A percentile compares a stretch with the other conserved stretches of the same genome.
These are phyloP conservation scores for Cyclostephanos invisitatus DNA, from an alignment of 108 stramenopile species.

Conservation along the genomic window DNA sequence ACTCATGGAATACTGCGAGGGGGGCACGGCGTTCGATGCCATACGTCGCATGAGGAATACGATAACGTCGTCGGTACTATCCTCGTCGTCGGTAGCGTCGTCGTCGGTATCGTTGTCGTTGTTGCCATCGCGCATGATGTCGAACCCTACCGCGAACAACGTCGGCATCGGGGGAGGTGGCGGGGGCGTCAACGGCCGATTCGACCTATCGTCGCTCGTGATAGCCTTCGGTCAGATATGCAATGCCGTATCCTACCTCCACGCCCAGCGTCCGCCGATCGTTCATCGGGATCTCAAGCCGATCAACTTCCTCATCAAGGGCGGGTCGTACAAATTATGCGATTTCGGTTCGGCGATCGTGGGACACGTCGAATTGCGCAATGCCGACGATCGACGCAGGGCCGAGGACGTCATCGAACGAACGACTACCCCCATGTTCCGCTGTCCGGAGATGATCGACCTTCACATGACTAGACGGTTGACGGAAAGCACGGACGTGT, in stretches of 20 bases:
- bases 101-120: slow-evolving; percentile 5
- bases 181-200: slow-evolving; percentile 29
- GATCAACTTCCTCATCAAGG: slow-evolving; percentile 94
- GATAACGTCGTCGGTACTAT: slow-evolving; percentile 22
- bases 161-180: slow-evolving; percentile 1
- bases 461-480: slow-evolving; percentile 86
- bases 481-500: slow-evolving; percentile 90
- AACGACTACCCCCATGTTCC: slow-evolving; percentile 97
- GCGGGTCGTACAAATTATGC: slow-evolving; percentile 81
- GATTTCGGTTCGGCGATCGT: slow-evolving; percentile 92
- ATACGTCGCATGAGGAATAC: slow-evolving; percentile 62
- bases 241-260: slow-evolving; percentile 85
- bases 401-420: slow-evolving; percentile 91
- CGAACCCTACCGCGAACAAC: no score
- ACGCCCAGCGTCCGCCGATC: slow-evolving; percentile 87
- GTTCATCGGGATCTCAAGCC: slow-evolving; percentile 98
- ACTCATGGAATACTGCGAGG: slow-evolving; percentile 93
- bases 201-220: slow-evolving; percentile 75
- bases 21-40: slow-evolving; percentile 87
- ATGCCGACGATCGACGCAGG: slow-evolving; percentile 58
- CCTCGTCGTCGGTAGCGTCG: no score
- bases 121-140: no score
- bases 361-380: slow-evolving; percentile 84
- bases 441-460: slow-evolving; percentile 97
- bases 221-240: slow-evolving; percentile 88